phyloP scores from a whole-genome alignment of 768 basidiomycete genomes.

The Leccinum aurantiacum region DNA sequence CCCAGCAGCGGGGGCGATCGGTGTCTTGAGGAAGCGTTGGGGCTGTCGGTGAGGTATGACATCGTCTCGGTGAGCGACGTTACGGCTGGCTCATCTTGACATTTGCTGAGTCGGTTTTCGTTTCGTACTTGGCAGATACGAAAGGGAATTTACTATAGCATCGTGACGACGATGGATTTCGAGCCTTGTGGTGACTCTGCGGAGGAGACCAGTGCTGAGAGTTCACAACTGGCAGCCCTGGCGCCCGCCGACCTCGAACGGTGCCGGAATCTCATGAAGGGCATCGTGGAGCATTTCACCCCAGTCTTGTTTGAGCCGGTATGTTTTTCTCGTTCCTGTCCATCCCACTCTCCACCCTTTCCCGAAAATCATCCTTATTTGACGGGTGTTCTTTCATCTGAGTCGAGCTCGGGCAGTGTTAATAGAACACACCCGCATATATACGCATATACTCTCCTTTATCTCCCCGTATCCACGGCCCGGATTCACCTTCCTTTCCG shows the following conservation, averaged over 20 bases:
- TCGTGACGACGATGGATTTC: slow-evolving; percentile 60
- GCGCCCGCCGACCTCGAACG: slow-evolving; percentile 36
- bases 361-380: background rate
- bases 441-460: background rate
- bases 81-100: background rate
- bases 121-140: slow-evolving; percentile 42
- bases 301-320: slow-evolving; percentile 70
- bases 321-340: slow-evolving; percentile 5
- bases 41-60: slow-evolving; percentile 47
- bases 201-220: background rate
- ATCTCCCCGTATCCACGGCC: background rate
- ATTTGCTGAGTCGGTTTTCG: background rate
- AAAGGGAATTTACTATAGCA: slow-evolving; percentile 63
- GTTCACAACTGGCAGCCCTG: slow-evolving; percentile 19
- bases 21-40: slow-evolving; percentile 52
- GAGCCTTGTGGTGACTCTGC: slow-evolving; percentile 38
- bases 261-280: slow-evolving; percentile 50
- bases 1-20: background rate
- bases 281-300: slow-evolving; percentile 65
- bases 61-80: slow-evolving; percentile 48
- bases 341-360: background rate
- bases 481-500: background rate
- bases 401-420: too few relatives aligned
- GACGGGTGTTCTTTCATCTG: background rate
- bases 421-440: background rate